Evolutionary conservation across 257 asterid genomes (phyloP), one percentile per base, ranked within the genome.

Genomic region (Salvia miltiorrhiza): DNA sequence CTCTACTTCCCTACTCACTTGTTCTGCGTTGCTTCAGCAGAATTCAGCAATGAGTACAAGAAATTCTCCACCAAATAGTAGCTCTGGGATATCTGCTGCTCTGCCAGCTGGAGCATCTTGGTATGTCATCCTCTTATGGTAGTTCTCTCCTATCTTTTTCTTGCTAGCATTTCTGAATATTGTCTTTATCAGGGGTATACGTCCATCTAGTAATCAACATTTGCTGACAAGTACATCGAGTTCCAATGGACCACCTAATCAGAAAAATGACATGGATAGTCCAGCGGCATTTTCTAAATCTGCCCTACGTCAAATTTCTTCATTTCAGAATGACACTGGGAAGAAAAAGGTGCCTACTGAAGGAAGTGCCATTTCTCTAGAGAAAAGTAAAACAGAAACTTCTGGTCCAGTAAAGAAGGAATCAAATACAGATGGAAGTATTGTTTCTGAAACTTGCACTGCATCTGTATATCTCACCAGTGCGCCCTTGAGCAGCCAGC

Each of bases 51-150:
- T 9, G 55, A 64, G 67, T 77, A 69, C 75, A 58, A 65, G 73
- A 64, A 69, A 71, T 39, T 76, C 87, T 40, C 82, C 85, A 17
- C 97, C 99, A 72, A 85, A 82, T 80, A 89, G 92, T 85, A 94
- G 97, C 83, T 80, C 92, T 61, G 95, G 96, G 13, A 86, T 91
- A 81, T 91, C 96, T 73, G 83, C 82, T 78, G 92, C 91, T 77
- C 96, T 88, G 40, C 99, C 97, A 26, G 95, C 91, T 69, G 96
- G 97, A 19, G 97, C 97, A 40, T 91, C 88, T 59, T 94, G 97
- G 99, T 91, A 86, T 58, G 77, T 32, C 61, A 57, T 71, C 35
- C 59, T 59, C 30, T 33, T 48, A 28, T 21, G 55, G 57, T 78
- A 24, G 28, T 60, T 50, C 61, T 5, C 40, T 71, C 30, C 54